A percentile compares a stretch with the other conserved stretches of the same genome.
Evolutionary conservation across 2,329 filamentous ascomycete genomes (phyloP).

Genomic region (Bipolaris cookei): DNA sequence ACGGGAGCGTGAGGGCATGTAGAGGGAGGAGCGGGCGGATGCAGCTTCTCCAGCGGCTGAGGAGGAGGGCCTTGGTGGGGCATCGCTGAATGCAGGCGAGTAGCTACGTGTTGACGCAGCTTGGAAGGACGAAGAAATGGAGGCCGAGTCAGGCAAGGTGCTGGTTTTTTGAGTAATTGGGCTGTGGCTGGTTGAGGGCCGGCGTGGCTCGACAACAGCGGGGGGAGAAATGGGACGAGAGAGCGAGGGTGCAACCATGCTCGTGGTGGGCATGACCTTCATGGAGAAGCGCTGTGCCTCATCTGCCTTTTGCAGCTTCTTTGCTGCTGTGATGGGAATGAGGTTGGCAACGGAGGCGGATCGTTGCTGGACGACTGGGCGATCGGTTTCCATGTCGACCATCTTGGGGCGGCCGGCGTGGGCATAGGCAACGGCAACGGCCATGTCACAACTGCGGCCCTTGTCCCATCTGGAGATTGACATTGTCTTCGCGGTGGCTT

Average conservation of each 20-base stretch:
- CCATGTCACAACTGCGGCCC: slow-evolving; percentile 46
- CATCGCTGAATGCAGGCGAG: slow-evolving; percentile 30
- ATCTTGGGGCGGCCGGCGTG: slow-evolving; percentile 49
- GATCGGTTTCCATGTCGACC: slow-evolving; percentile 41
- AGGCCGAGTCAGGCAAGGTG: slow-evolving; percentile 32
- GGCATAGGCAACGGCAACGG: slow-evolving; percentile 47
- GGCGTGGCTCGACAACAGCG: slow-evolving; percentile 29
- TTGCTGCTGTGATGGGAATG: slow-evolving; percentile 34
- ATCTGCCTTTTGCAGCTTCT: slow-evolving; percentile 38
- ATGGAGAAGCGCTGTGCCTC: slow-evolving; percentile 37
- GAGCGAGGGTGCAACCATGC: slow-evolving; percentile 17
- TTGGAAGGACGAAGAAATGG: slow-evolving; percentile 31
- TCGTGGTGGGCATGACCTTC: slow-evolving; percentile 23
- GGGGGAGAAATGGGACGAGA: slow-evolving; percentile 35
- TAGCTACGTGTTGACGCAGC: slow-evolving; percentile 36
- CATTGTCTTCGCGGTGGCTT: slow-evolving; percentile 41
- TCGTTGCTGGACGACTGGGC: slow-evolving; percentile 33
- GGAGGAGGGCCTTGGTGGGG: slow-evolving; percentile 31
- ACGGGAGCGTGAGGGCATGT: slow-evolving; percentile 28
- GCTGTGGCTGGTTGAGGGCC: slow-evolving; percentile 41
- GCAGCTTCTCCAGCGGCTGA: slow-evolving; percentile 22
- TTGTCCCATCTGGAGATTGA: slow-evolving; percentile 43
- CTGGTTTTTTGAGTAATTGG: slow-evolving; percentile 28
- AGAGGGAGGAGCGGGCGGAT: slow-evolving; percentile 38
- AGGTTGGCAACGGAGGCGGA: slow-evolving; percentile 45